These are phyloP conservation scores for Hygrophorus russula DNA, from an alignment of 768 basidiomycete species.

Conservation along the genomic window DNA sequence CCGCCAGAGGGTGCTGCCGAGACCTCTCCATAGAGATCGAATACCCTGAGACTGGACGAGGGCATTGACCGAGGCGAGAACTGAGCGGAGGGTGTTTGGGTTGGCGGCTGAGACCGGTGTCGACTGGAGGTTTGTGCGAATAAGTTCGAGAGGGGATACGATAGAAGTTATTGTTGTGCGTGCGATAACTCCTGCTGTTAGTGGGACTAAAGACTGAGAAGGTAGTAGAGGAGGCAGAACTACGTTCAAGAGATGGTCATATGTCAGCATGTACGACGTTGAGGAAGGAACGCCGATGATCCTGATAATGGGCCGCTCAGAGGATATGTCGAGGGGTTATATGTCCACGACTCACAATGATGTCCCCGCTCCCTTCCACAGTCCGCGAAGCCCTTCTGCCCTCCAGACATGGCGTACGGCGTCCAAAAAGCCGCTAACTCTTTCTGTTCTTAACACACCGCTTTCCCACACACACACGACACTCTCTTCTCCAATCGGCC, in stretches of 20 bases:
- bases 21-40: slow-evolving; percentile 75
- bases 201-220: slow-evolving; percentile 44
- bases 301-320: slow-evolving; percentile 27
- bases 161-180: slow-evolving; percentile 71
- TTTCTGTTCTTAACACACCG: slow-evolving; percentile 57
- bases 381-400: slow-evolving; percentile 71
- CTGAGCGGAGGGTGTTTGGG: slow-evolving; percentile 70
- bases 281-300: slow-evolving; percentile 87
- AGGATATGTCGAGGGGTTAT: background rate
- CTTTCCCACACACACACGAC: slow-evolving; percentile 76
- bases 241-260: slow-evolving; percentile 72
- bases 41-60: slow-evolving; percentile 57
- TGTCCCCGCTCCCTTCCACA: slow-evolving; percentile 96
- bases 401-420: slow-evolving; percentile 71
- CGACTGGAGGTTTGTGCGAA: slow-evolving; percentile 90
- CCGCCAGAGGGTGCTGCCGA: slow-evolving; percentile 89
- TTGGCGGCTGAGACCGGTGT: slow-evolving; percentile 60
- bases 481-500: slow-evolving; percentile 43
- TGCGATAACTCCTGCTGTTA: slow-evolving; percentile 74
- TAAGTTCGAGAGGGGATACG: slow-evolving; percentile 80
- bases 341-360: slow-evolving; percentile 54
- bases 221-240: slow-evolving; percentile 52
- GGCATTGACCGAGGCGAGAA: slow-evolving; percentile 47
- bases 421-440: slow-evolving; percentile 78
- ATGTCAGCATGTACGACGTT: slow-evolving; percentile 91